Base-by-base conservation (phyloP, 768 basidiomycete species). In the Paxillus involutus region DNA sequence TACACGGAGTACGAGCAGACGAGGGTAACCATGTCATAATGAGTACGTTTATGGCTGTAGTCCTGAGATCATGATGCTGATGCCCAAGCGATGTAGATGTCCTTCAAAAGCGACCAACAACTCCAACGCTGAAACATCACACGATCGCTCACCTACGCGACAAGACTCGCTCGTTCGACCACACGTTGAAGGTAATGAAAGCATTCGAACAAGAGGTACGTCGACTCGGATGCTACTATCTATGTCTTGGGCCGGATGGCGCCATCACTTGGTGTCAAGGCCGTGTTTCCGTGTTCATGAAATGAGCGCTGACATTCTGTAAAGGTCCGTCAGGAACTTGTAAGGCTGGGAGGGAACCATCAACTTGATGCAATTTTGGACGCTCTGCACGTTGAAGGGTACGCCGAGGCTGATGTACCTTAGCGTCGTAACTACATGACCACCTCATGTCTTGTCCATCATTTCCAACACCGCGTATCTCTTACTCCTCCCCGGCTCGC, bases 21-120 rank as follows among this genome's bases (percentile, higher is more conserved):
- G 76, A 73, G 16, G 78, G 80, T 1, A 94, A 94, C 64, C 81
- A 86, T 9, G 87, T 89, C 69, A 78, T 98, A 24, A 74, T 97
- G 47, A 96, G 94, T 95, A 60, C 57, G 86, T 74, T 35, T 6
- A 40, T 12, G 19, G 49, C 44, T 41, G 4, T 6, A 29, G 16
- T n/a, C 12, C 1, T 13, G 12, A 4, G 19, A 26, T 21, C 30
- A 19, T 41, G 36, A 6, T 9, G 16, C 43, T 45, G 19, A 64
- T 21, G 37, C 13, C 2, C 3, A 29, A 46, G 9, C 8, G 6
- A 42, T 39, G 3, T 29, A 97, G 94, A 96, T 59, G 88, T 97
- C 24, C 83, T 98, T 12, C 91, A 95, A 67, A 95, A 97, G 73
- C 82, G 93, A 7, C 94, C 96, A 0, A 77, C 83, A 0, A 91